These are phyloP conservation scores for Pythium biforme DNA, from an alignment of 352 stramenopile species.

Conservation along the genomic window DNA sequence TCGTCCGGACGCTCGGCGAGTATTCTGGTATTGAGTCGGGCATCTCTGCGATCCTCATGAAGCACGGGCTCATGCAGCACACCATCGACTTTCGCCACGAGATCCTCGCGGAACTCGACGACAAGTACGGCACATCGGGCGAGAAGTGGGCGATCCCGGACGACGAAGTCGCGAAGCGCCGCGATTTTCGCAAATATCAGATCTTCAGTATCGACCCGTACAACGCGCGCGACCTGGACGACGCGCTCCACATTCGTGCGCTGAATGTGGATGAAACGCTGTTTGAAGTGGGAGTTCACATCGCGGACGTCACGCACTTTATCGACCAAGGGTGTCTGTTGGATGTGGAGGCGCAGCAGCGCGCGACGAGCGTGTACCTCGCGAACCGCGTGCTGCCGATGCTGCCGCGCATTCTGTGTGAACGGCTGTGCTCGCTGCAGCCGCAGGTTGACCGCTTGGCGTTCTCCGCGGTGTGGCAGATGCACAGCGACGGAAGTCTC, in stretches of 20 bases:
- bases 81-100: constrained; percentile 62
- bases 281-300: constrained; percentile 96
- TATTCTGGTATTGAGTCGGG: constrained; percentile 88
- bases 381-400: constrained; percentile 95
- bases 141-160: constrained; percentile 78
- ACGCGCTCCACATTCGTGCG: constrained; percentile 92
- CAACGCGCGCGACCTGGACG: constrained; percentile 96
- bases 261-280: constrained; percentile 55
- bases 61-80: constrained; percentile 85
- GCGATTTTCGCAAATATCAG: constrained; percentile 87
- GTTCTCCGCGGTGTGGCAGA: constrained; percentile 95
- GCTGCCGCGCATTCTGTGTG: constrained; percentile 95
- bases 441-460: constrained; percentile 95
- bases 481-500: constrained; percentile 94
- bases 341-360: constrained; percentile 91
- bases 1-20: constrained; percentile 73
- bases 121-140: constrained; percentile 66
- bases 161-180: constrained; percentile 77
- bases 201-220: constrained; percentile 99
- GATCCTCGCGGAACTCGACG: constrained; percentile 68
- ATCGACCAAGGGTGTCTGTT: constrained; percentile 86
- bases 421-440: constrained; percentile 97
- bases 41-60: constrained; percentile 89
- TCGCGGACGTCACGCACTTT: constrained; percentile 98
- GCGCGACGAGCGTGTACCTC: constrained; percentile 97